Percentiles rank a stretch among this genome's conserved stretches.
Evolutionary conservation across 23 red algal genomes (phyloP).

Genomic region (Gracilariopsis chorda): DNA sequence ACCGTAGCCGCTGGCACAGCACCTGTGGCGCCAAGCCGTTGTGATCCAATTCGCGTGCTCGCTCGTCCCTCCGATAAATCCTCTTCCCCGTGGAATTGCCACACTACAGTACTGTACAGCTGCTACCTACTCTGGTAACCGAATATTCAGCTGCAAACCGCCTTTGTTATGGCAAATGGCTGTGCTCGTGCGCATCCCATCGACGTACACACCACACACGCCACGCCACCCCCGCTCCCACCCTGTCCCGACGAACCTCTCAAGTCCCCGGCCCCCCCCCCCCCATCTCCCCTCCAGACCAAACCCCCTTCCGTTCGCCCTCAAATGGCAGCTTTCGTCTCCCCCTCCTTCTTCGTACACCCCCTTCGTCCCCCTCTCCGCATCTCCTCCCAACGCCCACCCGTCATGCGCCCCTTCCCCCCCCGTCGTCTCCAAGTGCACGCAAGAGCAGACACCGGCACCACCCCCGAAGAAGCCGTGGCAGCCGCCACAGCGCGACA

Average conservation of each 20-base stretch:
- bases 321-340: background rate
- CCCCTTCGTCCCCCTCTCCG: background rate
- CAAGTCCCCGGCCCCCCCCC: background rate
- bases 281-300: background rate
- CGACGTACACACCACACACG: background rate
- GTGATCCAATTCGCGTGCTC: no score
- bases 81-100: no score
- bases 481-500: conserved; percentile 34
- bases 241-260: background rate
- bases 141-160: no score
- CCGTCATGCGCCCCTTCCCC: background rate
- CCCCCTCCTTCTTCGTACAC: background rate
- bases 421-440: background rate
- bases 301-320: background rate
- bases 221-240: background rate
- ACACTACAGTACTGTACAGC: no score
- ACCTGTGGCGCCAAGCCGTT: no score
- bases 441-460: conserved; percentile 35
- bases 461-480: conserved; percentile 11
- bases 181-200: no score
- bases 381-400: background rate
- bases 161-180: no score
- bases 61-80: no score
- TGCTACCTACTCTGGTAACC: no score
- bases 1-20: no score